Conservation (phyloP, 768 basidiomycete species). For the Candolleomyces efflorescens region DNA sequence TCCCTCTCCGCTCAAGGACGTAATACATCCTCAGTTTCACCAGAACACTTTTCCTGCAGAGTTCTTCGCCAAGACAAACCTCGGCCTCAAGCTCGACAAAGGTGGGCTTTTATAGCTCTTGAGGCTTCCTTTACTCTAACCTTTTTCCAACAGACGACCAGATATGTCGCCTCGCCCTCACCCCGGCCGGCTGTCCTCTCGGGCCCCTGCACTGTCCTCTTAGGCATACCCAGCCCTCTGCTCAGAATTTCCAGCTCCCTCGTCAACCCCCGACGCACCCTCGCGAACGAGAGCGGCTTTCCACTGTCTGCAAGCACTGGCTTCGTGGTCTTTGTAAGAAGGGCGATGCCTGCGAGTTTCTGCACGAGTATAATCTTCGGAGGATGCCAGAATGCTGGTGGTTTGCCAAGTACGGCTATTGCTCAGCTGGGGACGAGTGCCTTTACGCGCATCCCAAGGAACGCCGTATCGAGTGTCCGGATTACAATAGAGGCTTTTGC, state of each 20-base stretch:
- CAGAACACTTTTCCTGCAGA: slow-evolving; percentile 89
- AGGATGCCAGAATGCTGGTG: slow-evolving; percentile 99
- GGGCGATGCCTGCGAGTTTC: slow-evolving; percentile 95
- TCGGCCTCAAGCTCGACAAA: slow-evolving; percentile 88
- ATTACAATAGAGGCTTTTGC: slow-evolving; percentile 95
- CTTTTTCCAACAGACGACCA: slow-evolving; percentile 66
- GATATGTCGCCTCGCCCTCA: slow-evolving; percentile 84
- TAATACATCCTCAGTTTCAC: slow-evolving; percentile 88
- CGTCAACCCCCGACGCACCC: slow-evolving; percentile 80
- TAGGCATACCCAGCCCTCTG: slow-evolving; percentile 85
- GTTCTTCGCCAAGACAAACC: slow-evolving; percentile 72
- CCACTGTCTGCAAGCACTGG: slow-evolving; percentile 99
- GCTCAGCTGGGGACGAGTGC: slow-evolving; percentile 95
- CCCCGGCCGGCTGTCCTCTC: slow-evolving; percentile 82
- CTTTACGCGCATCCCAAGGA: slow-evolving; percentile 95
- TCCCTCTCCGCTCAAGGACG: slow-evolving; percentile 58
- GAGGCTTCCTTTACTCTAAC: background rate
- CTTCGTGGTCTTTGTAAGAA: slow-evolving; percentile 97
- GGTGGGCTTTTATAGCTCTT: slow-evolving; percentile 43
- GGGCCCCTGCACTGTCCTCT: slow-evolving; percentile 90
- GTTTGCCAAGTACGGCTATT: slow-evolving; percentile 97
- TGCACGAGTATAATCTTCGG: slow-evolving; percentile 97
- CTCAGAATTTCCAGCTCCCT: slow-evolving; percentile 86
- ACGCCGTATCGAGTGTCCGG: slow-evolving; percentile 87
- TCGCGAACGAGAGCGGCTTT: slow-evolving; percentile 74